A percentile compares a stretch with the other conserved stretches of the same genome.
Evolutionary conservation across 2,329 filamentous ascomycete genomes (phyloP).

Genomic region (Xylaria sp.): DNA sequence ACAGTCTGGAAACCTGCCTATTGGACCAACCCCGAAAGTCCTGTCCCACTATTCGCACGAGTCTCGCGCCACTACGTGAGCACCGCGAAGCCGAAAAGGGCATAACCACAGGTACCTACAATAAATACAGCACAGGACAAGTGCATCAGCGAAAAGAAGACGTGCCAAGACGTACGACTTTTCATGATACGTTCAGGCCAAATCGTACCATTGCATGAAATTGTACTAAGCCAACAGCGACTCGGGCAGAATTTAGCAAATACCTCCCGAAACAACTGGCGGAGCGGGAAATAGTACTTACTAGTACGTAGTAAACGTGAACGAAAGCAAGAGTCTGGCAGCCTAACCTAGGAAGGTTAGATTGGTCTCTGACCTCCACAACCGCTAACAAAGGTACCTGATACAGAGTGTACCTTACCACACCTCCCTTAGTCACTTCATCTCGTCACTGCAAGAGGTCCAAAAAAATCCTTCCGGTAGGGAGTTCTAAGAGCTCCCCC

Average conservation of each 20-base stretch:
- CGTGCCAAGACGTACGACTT: background rate
- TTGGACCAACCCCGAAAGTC: constrained; percentile 16
- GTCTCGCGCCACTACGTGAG: constrained; percentile 19
- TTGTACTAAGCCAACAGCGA: too few species aligned
- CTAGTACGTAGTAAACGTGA: background rate
- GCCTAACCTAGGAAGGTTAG: background rate
- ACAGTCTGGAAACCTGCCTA: constrained; percentile 33
- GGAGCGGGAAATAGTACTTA: background rate
- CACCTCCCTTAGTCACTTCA: background rate
- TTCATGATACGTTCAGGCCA: too few species aligned
- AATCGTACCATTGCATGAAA: too few species aligned
- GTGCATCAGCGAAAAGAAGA: background rate
- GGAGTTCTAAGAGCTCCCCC: background rate
- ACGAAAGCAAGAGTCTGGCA: background rate
- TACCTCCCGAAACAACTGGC: background rate
- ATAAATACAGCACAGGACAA: background rate
- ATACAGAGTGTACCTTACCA: background rate
- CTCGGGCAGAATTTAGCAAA: too few species aligned
- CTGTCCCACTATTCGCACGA: constrained; percentile 10
- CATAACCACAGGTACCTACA: background rate
- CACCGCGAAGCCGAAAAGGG: constrained; percentile 12
- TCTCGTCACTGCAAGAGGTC: constrained; percentile 22
- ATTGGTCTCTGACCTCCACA: background rate
- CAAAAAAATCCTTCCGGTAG: constrained; percentile 28
- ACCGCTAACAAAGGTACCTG: background rate